phyloP scores from a whole-genome alignment of 176 grass and related monocot genomes.

The Oropetium thomaeum region DNA sequence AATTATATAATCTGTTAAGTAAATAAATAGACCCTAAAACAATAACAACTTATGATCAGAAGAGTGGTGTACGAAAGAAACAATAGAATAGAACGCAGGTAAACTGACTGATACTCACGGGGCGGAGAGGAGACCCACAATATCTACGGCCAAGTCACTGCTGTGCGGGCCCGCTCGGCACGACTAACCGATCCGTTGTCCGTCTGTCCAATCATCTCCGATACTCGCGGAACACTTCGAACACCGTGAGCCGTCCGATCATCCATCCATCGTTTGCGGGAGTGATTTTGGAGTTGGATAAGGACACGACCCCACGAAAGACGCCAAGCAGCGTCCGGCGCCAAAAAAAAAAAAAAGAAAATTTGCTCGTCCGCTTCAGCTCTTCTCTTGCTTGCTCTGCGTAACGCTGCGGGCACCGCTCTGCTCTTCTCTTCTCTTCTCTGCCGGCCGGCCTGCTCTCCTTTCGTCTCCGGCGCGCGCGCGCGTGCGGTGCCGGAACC shows the following conservation, averaged over 20 bases:
- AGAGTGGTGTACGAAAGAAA: too few species aligned
- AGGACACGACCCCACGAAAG: too few species aligned
- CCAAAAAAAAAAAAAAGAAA: neutral
- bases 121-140: neutral
- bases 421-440: neutral
- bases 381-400: neutral
- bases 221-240: neutral
- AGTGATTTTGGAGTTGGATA: neutral
- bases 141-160: neutral
- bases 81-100: too few species aligned
- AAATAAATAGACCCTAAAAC: too few species aligned
- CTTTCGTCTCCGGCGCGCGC: neutral
- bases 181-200: neutral
- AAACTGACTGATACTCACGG: too few species aligned
- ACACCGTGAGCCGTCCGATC: neutral
- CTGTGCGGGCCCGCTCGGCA: neutral
- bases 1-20: too few species aligned
- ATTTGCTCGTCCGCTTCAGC: too few species aligned
- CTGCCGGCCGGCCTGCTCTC: too few species aligned
- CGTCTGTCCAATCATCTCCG: slow-evolving; percentile 10
- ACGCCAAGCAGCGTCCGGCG: neutral
- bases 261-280: too few species aligned
- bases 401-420: too few species aligned
- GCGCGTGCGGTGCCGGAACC: neutral
- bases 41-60: too few species aligned